Evolutionary conservation across 306 rosid species (phyloP), one percentile per base, ranked within the genome.

Genomic region (Amphicarpaea edgeworthii): DNA sequence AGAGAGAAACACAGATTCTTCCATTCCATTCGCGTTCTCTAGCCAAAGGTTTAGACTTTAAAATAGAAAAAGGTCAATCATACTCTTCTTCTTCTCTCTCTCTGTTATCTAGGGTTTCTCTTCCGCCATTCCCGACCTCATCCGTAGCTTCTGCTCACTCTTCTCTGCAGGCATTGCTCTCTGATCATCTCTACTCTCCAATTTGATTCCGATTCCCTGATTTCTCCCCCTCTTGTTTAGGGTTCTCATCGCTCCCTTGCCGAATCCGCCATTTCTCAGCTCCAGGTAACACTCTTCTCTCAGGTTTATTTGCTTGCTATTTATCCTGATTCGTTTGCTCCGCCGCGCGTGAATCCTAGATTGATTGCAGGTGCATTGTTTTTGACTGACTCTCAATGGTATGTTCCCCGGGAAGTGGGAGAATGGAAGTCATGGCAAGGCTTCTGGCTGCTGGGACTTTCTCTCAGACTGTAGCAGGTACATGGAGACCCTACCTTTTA

Each of bases 371-470:
- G 23, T 63, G 65, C 65, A 40, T 55, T 43, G 20, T 41, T 66
- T 58, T 68, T 11, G 24, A 19, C 26, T 11, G 24, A 19, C 26
- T 80, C 58, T 76, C 84, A 21, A 84, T 84, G 82, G 69, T 88
- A 77, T 88, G 90, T 87, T 87, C 97, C 28, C 77, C 88, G 63
- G 96, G 90, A 83, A 83, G 82, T 86, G 89, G 90, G 81, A 90
- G 88, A 76, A 94, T 95, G 97, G 91, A 93, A 4, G 95, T 84
- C 68, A 87, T 90, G 93, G 89, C 92, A 2, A 90, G 93, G 88
- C 85, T 88, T 85, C 82, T 94, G 12, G 87, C 88, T n/a, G 84
- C 88, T 37, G 88, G 85, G 76, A 76, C 83, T 41, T 85, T 73
- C 83, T 82, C 94, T 24, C 90, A 80, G 63, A 85, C 81, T 17